Percentiles rank a stretch among this genome's conserved stretches.
These are phyloP conservation scores for Puccinia triticina DNA, from an alignment of 1,284 basidiomycete species.

Conservation along the genomic window DNA sequence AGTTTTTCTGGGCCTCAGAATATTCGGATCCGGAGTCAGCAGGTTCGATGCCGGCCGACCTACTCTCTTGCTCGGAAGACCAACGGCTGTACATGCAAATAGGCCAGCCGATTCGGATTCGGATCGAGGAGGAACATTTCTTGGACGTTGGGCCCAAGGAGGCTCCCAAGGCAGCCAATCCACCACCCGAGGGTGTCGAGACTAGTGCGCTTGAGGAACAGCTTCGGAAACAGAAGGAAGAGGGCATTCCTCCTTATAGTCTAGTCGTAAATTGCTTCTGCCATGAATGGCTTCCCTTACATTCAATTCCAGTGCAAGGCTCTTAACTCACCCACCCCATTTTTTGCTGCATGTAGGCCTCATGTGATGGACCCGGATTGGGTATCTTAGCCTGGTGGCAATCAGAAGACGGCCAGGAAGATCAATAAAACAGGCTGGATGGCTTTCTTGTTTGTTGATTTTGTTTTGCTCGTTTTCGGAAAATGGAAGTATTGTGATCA, in stretches of 20 bases:
- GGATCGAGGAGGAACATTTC: conserved; percentile 49
- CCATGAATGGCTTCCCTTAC: not conserved
- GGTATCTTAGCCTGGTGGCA: conserved; percentile 50
- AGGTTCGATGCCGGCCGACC: conserved; percentile 33
- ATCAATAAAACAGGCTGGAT: not conserved
- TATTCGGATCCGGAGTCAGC: conserved; percentile 40
- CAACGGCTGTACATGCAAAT: conserved; percentile 45
- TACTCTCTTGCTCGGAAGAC: conserved; percentile 23
- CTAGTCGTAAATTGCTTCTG: conserved; percentile 22
- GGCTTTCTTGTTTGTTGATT: not conserved
- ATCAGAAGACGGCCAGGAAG: conserved; percentile 27
- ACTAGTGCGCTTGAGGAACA: conserved; percentile 25
- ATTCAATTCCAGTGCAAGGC: not conserved
- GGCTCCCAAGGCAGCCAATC: conserved; percentile 40
- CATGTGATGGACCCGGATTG: conserved; percentile 45
- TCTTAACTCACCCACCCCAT: not conserved
- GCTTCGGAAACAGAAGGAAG: conserved; percentile 24
- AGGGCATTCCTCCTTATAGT: conserved; percentile 48
- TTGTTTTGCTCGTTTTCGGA: not conserved
- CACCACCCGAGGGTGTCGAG: conserved; percentile 7
- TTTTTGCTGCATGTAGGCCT: conserved; percentile 24
- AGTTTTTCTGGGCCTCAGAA: conserved; percentile 50
- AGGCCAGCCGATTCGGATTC: conserved; percentile 41
- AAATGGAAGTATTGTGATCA: too few species aligned
- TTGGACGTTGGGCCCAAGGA: conserved; percentile 46